Conservation (phyloP, 305 asterid species). For the Vinca major region DNA sequence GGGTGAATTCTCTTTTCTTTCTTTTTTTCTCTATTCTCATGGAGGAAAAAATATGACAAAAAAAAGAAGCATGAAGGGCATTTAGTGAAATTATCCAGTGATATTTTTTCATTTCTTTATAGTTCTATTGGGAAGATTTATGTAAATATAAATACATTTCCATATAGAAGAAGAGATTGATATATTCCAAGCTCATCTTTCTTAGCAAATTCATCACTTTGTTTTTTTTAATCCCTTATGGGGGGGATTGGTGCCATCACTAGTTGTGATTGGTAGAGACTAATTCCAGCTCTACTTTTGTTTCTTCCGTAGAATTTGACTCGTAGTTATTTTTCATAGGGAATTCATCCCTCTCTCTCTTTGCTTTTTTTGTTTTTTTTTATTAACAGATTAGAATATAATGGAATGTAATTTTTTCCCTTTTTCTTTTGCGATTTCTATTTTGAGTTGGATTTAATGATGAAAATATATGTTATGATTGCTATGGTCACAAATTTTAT, state of each 20-base stretch:
- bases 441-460: conserved; percentile 8
- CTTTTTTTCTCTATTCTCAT: conserved; percentile 7
- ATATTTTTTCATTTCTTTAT: background rate
- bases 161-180: background rate
- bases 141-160: conserved; percentile 8
- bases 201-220: background rate
- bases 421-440: background rate
- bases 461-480: conserved; percentile 6
- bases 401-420: too few species aligned
- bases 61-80: background rate
- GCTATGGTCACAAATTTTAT: background rate
- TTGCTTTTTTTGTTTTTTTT: background rate
- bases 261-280: too few species aligned
- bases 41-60: too few species aligned
- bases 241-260: too few species aligned
- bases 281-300: too few species aligned
- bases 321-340: too few species aligned
- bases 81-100: conserved; percentile 1
- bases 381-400: background rate
- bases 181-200: background rate
- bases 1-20: conserved; percentile 3
- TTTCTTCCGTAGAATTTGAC: too few species aligned
- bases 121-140: background rate
- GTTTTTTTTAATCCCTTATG: too few species aligned
- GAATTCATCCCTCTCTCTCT: too few species aligned